Evolutionary conservation across 163 green algal genomes (phyloP), one percentile per base, ranked within the genome.

Genomic region (Scenedesmus sp.): DNA sequence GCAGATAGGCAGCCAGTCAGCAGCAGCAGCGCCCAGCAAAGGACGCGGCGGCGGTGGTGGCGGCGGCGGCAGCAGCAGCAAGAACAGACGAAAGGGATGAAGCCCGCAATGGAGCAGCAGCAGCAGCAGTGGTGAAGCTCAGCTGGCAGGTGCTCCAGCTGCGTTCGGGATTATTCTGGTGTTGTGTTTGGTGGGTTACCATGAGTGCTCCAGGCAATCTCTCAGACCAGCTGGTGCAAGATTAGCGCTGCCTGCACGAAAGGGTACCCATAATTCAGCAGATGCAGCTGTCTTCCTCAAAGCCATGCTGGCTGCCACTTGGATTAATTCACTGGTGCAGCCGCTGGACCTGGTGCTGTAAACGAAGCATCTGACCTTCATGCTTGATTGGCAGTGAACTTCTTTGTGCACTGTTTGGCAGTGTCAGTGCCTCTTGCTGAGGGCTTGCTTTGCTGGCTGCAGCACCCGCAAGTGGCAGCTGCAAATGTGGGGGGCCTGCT

Each of bases 1-100:
- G 72, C 85, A 90, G 72, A 49, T 85, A 53, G 85, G 85, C 85
- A 90, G 42, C 18, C 70, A 84, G 30, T 22, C 85, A 70, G 76
- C 87, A 87, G 79, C 87, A 83, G 79, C 87, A 68, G 30, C 76
- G 83, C 15, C 78, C 37, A 81, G 78, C 78, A 86, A 72, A 82
- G 79, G 49, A 12, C 44, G 81, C 12, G 81, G 81, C 49, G 81
- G 81, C 49, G 26, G 40, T 46, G 40, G 40, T 35, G 78, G 72
- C 46, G 43, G 53, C 3, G 56, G 86, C 37, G 53, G 59, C 6
- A 59, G 87, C 53, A 68, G 78, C 73, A 79, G 43, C 56, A 85
- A 85, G 56, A 86, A 70, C 42, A 61, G 78, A 9, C 46, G 51
- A 44, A 87, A 87, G 53, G 61, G 87, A 43, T 83, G 85, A 53